Percentiles rank a stretch among this genome's conserved stretches.
Evolutionary conservation across 768 basidiomycete genomes (phyloP).

Genomic region (Pisolithus microcarpus): DNA sequence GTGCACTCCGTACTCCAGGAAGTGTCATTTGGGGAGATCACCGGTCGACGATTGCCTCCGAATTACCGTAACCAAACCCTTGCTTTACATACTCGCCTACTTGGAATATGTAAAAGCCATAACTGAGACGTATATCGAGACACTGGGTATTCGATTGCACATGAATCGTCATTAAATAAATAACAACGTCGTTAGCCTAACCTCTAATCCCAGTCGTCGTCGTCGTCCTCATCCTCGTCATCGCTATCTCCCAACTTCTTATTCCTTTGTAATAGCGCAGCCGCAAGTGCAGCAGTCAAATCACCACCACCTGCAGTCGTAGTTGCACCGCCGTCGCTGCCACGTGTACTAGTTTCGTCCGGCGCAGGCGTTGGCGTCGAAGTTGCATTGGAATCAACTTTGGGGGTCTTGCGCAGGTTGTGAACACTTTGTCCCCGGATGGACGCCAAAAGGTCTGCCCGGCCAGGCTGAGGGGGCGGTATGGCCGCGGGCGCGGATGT

Average conservation of each 20-base stretch:
- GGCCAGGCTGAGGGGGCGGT: slow-evolving; percentile 50
- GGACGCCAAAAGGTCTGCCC: slow-evolving; percentile 62
- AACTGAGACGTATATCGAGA: too few species aligned
- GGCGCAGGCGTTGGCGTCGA: slow-evolving; percentile 33
- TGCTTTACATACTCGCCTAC: background rate
- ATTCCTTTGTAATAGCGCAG: slow-evolving; percentile 74
- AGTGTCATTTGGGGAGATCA: background rate
- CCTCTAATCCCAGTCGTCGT: slow-evolving; percentile 51
- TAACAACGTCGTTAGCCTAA: background rate
- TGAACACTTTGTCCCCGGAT: slow-evolving; percentile 79
- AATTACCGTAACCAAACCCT: background rate
- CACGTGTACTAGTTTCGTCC: slow-evolving; percentile 26
- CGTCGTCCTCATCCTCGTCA: slow-evolving; percentile 62
- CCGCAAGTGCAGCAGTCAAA: slow-evolving; percentile 76
- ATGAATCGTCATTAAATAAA: slow-evolving; percentile 1
- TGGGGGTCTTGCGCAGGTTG: slow-evolving; percentile 51
- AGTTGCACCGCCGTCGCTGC: slow-evolving; percentile 24
- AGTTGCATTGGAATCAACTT: slow-evolving; percentile 7
- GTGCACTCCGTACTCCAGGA: background rate
- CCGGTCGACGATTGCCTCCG: background rate
- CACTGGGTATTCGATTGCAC: slow-evolving; percentile 8
- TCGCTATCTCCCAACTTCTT: slow-evolving; percentile 85
- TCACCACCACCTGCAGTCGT: slow-evolving; percentile 50
- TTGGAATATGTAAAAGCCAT: too few species aligned
- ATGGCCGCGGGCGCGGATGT: slow-evolving; percentile 15